These are phyloP conservation scores for Zelonia costaricensis DNA, from an alignment of 208 protist genomes.

Conservation along the genomic window DNA sequence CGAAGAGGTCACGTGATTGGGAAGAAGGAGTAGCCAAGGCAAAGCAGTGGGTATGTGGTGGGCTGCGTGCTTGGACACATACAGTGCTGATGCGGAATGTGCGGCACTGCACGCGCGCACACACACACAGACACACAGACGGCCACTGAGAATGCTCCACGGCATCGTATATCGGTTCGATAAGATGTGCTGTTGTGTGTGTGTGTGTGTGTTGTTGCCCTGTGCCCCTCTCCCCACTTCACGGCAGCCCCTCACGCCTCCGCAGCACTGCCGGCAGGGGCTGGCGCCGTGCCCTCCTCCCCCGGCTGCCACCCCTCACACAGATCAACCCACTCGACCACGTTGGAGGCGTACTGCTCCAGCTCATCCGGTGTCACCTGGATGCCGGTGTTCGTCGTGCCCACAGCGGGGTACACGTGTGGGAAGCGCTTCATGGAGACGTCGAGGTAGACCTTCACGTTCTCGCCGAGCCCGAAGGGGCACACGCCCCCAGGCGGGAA, in stretches of 20 bases:
- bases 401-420: constrained; percentile 51
- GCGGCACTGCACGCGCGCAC: neutral
- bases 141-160: constrained; percentile 10
- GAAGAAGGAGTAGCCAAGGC: too few species aligned
- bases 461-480: constrained; percentile 53
- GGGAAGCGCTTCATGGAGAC: constrained; percentile 63
- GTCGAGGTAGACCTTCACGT: constrained; percentile 66
- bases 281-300: neutral
- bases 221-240: too few species aligned
- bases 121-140: neutral
- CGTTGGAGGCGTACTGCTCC: constrained; percentile 50
- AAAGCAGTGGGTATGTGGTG: too few species aligned
- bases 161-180: too few species aligned
- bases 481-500: constrained; percentile 60
- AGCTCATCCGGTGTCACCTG: constrained; percentile 50
- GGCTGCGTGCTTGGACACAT: too few species aligned
- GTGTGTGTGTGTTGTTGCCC: constrained; percentile 1
- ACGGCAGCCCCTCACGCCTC: too few species aligned
- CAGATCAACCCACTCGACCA: constrained; percentile 76
- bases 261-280: too few species aligned
- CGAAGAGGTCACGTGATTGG: too few species aligned
- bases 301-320: constrained; percentile 42
- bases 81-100: too few species aligned
- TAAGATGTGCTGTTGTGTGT: too few species aligned
- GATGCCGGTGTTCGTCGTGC: constrained; percentile 45